phyloP scores from a whole-genome alignment of 169 alveolate species.

The Plasmodium berghei region DNA sequence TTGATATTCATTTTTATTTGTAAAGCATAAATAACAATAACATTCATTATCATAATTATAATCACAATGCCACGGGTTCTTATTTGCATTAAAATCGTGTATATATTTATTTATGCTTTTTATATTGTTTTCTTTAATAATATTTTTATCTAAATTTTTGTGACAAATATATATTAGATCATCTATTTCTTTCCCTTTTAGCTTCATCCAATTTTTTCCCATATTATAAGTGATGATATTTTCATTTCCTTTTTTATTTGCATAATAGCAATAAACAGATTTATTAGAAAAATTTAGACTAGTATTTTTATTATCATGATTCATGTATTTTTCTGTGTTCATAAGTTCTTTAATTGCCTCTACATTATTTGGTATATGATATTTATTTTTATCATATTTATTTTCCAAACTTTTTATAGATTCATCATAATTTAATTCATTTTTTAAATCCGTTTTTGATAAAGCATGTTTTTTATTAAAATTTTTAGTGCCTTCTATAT shows the following conservation, averaged over 20 bases:
- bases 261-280: constrained; percentile 16
- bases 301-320: background rate
- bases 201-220: constrained; percentile 61
- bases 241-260: constrained; percentile 18
- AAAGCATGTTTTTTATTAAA: no score
- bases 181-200: constrained; percentile 65
- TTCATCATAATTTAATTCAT: no score
- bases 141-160: constrained; percentile 12
- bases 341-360: background rate
- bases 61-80: constrained; percentile 5
- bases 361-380: background rate
- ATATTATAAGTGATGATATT: constrained; percentile 31
- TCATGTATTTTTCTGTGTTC: background rate
- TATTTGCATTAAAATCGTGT: background rate
- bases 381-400: background rate
- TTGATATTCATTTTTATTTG: constrained; percentile 1
- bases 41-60: constrained; percentile 63
- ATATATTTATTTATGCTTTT: background rate
- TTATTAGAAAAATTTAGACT: background rate
- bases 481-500: no score
- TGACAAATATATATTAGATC: constrained; percentile 32
- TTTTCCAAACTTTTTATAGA: background rate
- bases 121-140: constrained; percentile 28
- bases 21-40: constrained; percentile 14
- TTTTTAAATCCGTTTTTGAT: no score